phyloP scores from a whole-genome alignment of 1,284 basidiomycete genomes.

The Cutaneotrichosporon dermatis region DNA sequence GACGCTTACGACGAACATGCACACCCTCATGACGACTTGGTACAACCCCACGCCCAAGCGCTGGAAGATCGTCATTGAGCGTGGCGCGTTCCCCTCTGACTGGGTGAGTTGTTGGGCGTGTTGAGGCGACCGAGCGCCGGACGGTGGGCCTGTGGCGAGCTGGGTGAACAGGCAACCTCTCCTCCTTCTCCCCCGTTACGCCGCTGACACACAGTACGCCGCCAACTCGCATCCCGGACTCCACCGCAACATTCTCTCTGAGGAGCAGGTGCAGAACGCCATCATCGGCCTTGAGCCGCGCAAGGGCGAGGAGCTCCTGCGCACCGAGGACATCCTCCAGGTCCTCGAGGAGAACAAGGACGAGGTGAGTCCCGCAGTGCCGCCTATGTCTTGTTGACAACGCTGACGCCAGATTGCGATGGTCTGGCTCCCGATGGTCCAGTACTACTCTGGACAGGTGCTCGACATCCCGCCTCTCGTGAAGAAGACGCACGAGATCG shows the following conservation, averaged over 20 bases:
- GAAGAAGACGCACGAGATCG: conserved; percentile 68
- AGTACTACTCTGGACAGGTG: conserved; percentile 96
- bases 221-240: conserved; percentile 79
- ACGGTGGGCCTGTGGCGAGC: too few relatives aligned
- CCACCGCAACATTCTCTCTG: conserved; percentile 64
- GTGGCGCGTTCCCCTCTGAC: conserved; percentile 91
- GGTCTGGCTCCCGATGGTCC: conserved; percentile 83
- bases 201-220: conserved; percentile 65
- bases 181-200: too few relatives aligned
- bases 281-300: conserved; percentile 77
- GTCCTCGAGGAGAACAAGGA: conserved; percentile 68
- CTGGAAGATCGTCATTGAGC: conserved; percentile 94
- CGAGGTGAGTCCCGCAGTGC: conserved; percentile 25
- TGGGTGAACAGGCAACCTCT: too few relatives aligned
- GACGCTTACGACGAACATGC: conserved; percentile 89
- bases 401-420: conserved; percentile 62
- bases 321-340: conserved; percentile 82
- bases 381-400: too few relatives aligned
- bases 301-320: conserved; percentile 76
- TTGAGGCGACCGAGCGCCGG: too few relatives aligned
- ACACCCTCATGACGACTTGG: conserved; percentile 89
- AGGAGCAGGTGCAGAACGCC: conserved; percentile 55
- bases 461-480: conserved; percentile 85
- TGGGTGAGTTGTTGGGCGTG: conserved; percentile 56
- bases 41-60: conserved; percentile 77